These are phyloP conservation scores for Phialocephala subalpina DNA, from an alignment of 2,329 filamentous ascomycete species.

Conservation along the genomic window DNA sequence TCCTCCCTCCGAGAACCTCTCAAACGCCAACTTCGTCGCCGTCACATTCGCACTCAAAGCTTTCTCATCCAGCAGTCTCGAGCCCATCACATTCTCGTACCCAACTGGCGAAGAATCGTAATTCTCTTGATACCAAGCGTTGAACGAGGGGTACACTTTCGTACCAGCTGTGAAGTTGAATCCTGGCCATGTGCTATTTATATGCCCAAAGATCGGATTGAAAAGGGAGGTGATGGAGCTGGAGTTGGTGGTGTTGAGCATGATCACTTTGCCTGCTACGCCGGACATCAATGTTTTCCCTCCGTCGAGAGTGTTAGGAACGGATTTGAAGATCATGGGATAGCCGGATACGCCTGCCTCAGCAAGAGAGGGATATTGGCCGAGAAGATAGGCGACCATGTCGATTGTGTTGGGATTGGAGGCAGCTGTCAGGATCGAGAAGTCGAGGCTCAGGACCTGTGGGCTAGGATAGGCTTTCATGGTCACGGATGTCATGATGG, in stretches of 20 bases:
- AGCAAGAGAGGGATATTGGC: constrained; percentile 54
- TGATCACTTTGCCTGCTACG: constrained; percentile 44
- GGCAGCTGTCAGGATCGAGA: constrained; percentile 43
- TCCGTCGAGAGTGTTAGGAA: constrained; percentile 23
- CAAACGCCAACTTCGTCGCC: constrained; percentile 48
- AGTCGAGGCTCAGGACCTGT: constrained; percentile 37
- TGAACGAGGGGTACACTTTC: constrained; percentile 33
- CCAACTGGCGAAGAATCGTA: constrained; percentile 52
- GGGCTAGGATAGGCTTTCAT: constrained; percentile 57
- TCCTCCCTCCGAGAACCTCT: constrained; percentile 42
- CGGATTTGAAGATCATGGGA: constrained; percentile 45
- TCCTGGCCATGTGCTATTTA: constrained; percentile 46
- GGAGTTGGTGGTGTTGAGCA: constrained; percentile 44
- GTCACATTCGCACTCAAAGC: constrained; percentile 47
- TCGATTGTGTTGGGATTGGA: constrained; percentile 52
- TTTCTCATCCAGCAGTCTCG: constrained; percentile 52
- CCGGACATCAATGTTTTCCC: constrained; percentile 45
- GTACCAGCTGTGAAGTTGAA: constrained; percentile 30
- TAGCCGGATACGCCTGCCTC: constrained; percentile 61
- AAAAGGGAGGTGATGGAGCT: constrained; percentile 20
- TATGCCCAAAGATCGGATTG: constrained; percentile 26
- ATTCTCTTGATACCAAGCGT: constrained; percentile 30
- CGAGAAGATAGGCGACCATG: constrained; percentile 55
- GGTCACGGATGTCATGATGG: constrained; percentile 65
- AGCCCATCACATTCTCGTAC: constrained; percentile 48